A percentile compares a stretch with the other conserved stretches of the same genome.
Evolutionary conservation across 106 monocot genomes (phyloP).

Genomic region (Allium sativum): DNA sequence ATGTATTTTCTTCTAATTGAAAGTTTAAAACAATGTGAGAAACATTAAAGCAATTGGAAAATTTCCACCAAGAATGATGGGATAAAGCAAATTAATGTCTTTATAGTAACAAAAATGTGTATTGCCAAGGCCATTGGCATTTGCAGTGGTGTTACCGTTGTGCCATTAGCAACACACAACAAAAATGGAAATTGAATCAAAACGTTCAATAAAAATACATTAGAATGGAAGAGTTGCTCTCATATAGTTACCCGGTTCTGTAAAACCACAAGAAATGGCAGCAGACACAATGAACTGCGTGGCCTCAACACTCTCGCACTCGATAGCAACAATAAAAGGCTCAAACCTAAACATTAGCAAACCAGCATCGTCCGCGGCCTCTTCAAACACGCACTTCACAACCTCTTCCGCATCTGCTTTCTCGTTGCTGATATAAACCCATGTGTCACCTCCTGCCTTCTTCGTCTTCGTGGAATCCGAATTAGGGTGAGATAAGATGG

Average conservation of each 20-base stretch:
- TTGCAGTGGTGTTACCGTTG: too few relatives aligned
- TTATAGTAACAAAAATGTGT: too few relatives aligned
- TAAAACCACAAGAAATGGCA: slow-evolving; percentile 64
- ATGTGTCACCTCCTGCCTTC: slow-evolving; percentile 76
- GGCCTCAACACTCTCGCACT: slow-evolving; percentile 46
- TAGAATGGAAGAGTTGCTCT: neutral
- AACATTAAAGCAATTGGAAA: too few relatives aligned
- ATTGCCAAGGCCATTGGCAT: too few relatives aligned
- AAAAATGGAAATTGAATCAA: neutral
- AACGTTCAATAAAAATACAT: neutral
- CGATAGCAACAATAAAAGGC: slow-evolving; percentile 71
- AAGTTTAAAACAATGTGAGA: too few relatives aligned
- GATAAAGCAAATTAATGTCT: too few relatives aligned
- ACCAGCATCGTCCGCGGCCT: neutral
- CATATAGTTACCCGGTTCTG: slow-evolving; percentile 61
- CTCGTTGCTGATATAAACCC: slow-evolving; percentile 74
- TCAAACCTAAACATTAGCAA: slow-evolving; percentile 79
- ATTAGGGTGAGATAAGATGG: slow-evolving; percentile 46
- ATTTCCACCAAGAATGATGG: too few relatives aligned
- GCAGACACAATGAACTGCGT: slow-evolving; percentile 50
- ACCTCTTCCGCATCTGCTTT: slow-evolving; percentile 46
- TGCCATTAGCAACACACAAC: too few relatives aligned
- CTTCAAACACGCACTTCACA: slow-evolving; percentile 32
- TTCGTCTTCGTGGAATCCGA: slow-evolving; percentile 16
- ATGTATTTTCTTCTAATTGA: too few relatives aligned